Base-by-base conservation (phyloP, 1,284 basidiomycete species). In the Ceraceosorus guamensis region DNA sequence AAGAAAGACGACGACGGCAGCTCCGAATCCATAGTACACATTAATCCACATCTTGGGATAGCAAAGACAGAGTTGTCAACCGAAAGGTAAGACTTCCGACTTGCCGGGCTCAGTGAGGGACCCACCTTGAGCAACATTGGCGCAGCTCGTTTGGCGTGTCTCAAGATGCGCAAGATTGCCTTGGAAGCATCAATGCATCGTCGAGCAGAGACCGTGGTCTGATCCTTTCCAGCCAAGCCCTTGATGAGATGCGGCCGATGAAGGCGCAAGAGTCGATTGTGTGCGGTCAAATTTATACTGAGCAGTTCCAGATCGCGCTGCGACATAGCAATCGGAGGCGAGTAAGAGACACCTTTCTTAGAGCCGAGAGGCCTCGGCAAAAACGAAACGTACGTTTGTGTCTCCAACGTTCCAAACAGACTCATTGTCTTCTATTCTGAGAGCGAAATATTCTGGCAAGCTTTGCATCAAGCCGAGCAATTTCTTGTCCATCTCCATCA, bases 281-380 rank as follows among this genome's bases (percentile, higher is more conserved):
- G 68, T n/a, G 63, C 69, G 48, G 66, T 73, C 43, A 74, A 57
- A 37, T 67, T 60, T 44, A 73, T 69, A 53, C 69, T 64, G 33
- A 71, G 56, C 35, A 65, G 60, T 44, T 73, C 71, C 66, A 70
- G 70, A 31, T 53, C 52, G 16, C 46, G 43, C 24, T 24, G 24
- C 24, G 24, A 24, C 24, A 24, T 24, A 24, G 24, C 24, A 24
- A 24, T 24, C 24, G 24, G 24, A 2, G 24, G 24, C 24, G 24
- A 24, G 24, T 24, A 24, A 24, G 24, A 24, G 24, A 24, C 24
- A 24, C 24, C 24, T 24, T 24, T 24, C 24, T 24, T 24, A 24
- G 3, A 24, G 24, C 2, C 24, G 24, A 24, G 24, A 24, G 3
- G 2, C 24, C 24, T 24, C 24, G 24, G 24, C 24, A 3, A 24